Evolutionary conservation across 2,329 filamentous ascomycete genomes (phyloP).

Genomic region (Penicillium sp.): DNA sequence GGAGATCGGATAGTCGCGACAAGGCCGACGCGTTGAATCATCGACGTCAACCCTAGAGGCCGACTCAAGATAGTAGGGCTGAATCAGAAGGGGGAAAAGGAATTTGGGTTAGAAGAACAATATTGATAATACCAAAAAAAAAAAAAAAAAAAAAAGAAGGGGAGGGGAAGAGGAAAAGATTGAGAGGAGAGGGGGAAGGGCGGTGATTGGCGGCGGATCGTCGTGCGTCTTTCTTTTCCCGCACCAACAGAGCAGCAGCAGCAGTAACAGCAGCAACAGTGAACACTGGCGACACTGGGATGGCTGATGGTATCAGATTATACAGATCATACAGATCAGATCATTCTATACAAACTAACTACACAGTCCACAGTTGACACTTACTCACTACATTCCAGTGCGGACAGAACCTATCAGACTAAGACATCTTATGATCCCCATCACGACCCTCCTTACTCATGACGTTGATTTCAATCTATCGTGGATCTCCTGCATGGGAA

Average conservation of each 20-base stretch:
- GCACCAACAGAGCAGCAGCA: not conserved
- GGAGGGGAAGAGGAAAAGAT: constrained; percentile 11
- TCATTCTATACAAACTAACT: no score
- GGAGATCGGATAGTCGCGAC: constrained; percentile 28
- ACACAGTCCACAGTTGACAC: no score
- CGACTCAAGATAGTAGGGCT: constrained; percentile 10
- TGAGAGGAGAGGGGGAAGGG: constrained; percentile 1
- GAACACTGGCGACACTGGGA: no score
- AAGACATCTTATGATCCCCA: not conserved
- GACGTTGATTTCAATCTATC: constrained; percentile 16
- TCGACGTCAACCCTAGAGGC: constrained; percentile 27
- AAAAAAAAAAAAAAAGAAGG: constrained; percentile 9
- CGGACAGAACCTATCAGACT: not conserved
- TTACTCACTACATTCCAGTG: not conserved
- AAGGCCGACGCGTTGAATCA: constrained; percentile 28
- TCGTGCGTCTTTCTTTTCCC: constrained; percentile 5
- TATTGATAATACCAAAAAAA: not conserved
- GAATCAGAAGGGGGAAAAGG: constrained; percentile 7
- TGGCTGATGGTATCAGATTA: no score
- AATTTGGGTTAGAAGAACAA: constrained; percentile 5
- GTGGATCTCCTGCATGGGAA: not conserved
- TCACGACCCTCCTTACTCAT: constrained; percentile 19
- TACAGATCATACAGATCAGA: no score
- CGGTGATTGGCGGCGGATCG: constrained; percentile 31
- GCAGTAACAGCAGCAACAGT: no score